phyloP scores from a whole-genome alignment of 2,329 filamentous ascomycete species.

The Calcarisporium arbuscula region DNA sequence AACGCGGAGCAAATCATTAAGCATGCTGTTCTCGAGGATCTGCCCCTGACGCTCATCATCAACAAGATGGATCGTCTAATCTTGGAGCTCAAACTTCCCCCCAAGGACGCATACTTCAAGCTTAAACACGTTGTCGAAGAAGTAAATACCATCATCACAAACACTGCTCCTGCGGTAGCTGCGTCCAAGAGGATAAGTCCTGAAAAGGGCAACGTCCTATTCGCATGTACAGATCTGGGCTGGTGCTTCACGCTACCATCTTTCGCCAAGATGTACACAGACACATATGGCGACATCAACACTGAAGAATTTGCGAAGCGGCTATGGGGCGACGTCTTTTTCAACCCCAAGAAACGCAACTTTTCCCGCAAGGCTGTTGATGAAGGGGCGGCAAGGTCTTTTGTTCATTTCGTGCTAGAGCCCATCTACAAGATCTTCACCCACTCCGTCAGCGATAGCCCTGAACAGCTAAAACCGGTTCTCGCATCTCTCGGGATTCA shows the following conservation, averaged over 20 bases:
- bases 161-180: slow-evolving; percentile 73
- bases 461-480: slow-evolving; percentile 74
- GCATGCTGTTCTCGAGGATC: slow-evolving; percentile 82
- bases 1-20: slow-evolving; percentile 97
- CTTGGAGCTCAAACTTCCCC: slow-evolving; percentile 86
- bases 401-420: slow-evolving; percentile 91
- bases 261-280: slow-evolving; percentile 93
- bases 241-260: slow-evolving; percentile 96
- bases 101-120: slow-evolving; percentile 97
- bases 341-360: slow-evolving; percentile 81
- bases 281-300: slow-evolving; percentile 78
- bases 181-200: slow-evolving; percentile 79
- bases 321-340: slow-evolving; percentile 96
- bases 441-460: slow-evolving; percentile 86
- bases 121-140: slow-evolving; percentile 98
- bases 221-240: slow-evolving; percentile 85
- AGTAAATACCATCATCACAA: slow-evolving; percentile 93
- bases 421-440: slow-evolving; percentile 98
- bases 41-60: slow-evolving; percentile 83
- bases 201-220: slow-evolving; percentile 97
- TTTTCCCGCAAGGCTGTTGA: slow-evolving; percentile 87
- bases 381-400: slow-evolving; percentile 73
- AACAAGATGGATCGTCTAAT: slow-evolving; percentile 98
- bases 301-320: slow-evolving; percentile 74
- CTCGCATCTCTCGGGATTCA: slow-evolving; percentile 73